Conservation (phyloP, 768 basidiomycete genomes). For the Phanerochaete carnosa region DNA sequence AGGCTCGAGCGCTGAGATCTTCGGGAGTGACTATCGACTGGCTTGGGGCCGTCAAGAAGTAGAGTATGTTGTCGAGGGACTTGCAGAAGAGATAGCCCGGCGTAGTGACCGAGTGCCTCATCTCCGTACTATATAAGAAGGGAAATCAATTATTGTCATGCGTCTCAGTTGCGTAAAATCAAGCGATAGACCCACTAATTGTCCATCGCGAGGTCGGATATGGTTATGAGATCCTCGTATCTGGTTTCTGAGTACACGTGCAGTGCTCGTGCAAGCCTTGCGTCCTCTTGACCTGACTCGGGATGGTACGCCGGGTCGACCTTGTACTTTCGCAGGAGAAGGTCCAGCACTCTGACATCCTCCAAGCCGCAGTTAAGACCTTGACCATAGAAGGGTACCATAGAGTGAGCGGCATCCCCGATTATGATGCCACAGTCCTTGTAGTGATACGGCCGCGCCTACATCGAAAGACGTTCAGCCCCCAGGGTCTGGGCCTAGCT, state of each 20-base stretch:
- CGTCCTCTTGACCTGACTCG: slow-evolving; percentile 43
- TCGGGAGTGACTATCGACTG: neutral
- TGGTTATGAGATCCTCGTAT: slow-evolving; percentile 86
- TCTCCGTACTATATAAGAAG: slow-evolving; percentile 67
- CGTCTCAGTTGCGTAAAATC: neutral
- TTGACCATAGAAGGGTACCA: slow-evolving; percentile 99
- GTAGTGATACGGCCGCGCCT: slow-evolving; percentile 91
- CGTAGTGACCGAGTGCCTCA: slow-evolving; percentile 90
- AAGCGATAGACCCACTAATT: slow-evolving; percentile 78
- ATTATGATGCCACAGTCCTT: slow-evolving; percentile 82
- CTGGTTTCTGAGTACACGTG: slow-evolving; percentile 76
- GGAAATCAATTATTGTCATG: neutral
- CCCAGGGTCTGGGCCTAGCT: slow-evolving; percentile 6
- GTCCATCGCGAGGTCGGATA: slow-evolving; percentile 88
- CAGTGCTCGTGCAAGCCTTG: slow-evolving; percentile 62
- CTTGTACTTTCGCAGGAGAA: slow-evolving; percentile 66
- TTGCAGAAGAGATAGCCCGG: slow-evolving; percentile 77
- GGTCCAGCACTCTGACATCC: slow-evolving; percentile 87
- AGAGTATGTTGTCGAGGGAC: slow-evolving; percentile 72
- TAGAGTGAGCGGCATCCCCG: slow-evolving; percentile 95
- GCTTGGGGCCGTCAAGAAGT: slow-evolving; percentile 47
- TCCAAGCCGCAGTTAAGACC: slow-evolving; percentile 97
- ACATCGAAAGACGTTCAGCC: slow-evolving; percentile 24
- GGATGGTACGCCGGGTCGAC: slow-evolving; percentile 47
- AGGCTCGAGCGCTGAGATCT: neutral